These are phyloP conservation scores for Seiridium cupressi DNA, from an alignment of 2,329 filamentous ascomycete species.

Conservation along the genomic window DNA sequence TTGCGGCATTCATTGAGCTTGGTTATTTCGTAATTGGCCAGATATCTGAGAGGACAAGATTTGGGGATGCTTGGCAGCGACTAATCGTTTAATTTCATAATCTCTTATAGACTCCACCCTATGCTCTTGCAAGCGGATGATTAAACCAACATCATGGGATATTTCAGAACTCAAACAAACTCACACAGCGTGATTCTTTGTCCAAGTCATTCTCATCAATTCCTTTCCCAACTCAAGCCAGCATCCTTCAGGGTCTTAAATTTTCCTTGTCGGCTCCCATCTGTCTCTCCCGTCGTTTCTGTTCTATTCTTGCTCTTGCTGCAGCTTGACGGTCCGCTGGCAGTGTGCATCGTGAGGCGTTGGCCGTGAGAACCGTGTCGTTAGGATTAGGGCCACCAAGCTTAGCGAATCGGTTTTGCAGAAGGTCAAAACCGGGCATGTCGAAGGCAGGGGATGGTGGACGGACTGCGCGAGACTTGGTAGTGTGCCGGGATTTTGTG, in stretches of 20 bases:
- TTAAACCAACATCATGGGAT: neutral
- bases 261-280: constrained; percentile 26
- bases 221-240: too few relatives aligned
- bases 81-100: constrained; percentile 7
- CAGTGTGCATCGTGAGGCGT: constrained; percentile 41
- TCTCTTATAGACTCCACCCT: constrained; percentile 3
- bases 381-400: constrained; percentile 39
- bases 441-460: constrained; percentile 24
- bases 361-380: constrained; percentile 29
- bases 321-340: constrained; percentile 52
- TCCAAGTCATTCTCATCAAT: too few relatives aligned
- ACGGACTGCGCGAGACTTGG: constrained; percentile 17
- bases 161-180: too few relatives aligned
- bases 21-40: neutral
- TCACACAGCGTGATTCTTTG: neutral
- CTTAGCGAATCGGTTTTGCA: constrained; percentile 43
- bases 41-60: neutral
- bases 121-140: neutral
- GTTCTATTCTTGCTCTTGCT: constrained; percentile 53
- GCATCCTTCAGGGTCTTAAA: constrained; percentile 17
- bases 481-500: constrained; percentile 18
- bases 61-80: neutral
- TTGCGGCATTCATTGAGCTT: constrained; percentile 13
- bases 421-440: constrained; percentile 39
- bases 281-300: constrained; percentile 51